These are phyloP conservation scores for Colletotrichum spinosum DNA, from an alignment of 2,329 filamentous ascomycete species.

Conservation along the genomic window DNA sequence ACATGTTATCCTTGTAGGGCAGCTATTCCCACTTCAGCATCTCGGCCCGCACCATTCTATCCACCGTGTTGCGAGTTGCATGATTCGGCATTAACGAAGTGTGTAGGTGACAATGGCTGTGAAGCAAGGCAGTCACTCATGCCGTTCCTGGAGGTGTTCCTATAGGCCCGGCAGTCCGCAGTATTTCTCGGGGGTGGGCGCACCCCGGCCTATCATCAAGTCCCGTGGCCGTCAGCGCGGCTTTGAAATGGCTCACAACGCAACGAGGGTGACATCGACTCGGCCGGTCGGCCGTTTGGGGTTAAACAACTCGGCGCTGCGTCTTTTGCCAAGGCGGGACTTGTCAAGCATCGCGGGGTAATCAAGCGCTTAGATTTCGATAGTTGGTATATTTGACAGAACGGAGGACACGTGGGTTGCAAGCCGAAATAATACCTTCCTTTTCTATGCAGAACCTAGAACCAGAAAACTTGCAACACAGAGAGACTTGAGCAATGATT, in stretches of 20 bases:
- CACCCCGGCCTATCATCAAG: conserved; percentile 11
- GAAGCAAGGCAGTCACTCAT: not conserved
- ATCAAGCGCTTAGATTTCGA: not conserved
- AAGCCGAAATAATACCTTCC: conserved; percentile 20
- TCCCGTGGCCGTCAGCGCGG: conserved; percentile 12
- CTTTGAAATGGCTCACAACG: not conserved
- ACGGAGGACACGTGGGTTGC: conserved; percentile 23
- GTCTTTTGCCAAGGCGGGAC: not conserved
- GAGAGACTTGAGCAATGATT: conserved; percentile 10
- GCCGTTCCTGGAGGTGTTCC: conserved; percentile 10
- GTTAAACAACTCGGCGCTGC: conserved; percentile 18
- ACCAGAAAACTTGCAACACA: not conserved
- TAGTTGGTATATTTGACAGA: conserved; percentile 7
- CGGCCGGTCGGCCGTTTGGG: conserved; percentile 19
- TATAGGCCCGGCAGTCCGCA: conserved; percentile 31
- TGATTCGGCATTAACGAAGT: not conserved
- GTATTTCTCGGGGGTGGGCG: conserved; percentile 10
- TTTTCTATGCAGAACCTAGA: conserved; percentile 9
- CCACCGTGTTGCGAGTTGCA: not conserved
- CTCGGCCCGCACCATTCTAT: conserved; percentile 24
- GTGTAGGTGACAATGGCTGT: conserved; percentile 9
- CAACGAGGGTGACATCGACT: conserved; percentile 18
- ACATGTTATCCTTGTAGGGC: conserved; percentile 2
- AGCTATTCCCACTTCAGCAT: conserved; percentile 31
- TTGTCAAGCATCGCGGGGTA: conserved; percentile 31